Conservation (phyloP, 257 asterid genomes). For the Sherardia arvensis region DNA sequence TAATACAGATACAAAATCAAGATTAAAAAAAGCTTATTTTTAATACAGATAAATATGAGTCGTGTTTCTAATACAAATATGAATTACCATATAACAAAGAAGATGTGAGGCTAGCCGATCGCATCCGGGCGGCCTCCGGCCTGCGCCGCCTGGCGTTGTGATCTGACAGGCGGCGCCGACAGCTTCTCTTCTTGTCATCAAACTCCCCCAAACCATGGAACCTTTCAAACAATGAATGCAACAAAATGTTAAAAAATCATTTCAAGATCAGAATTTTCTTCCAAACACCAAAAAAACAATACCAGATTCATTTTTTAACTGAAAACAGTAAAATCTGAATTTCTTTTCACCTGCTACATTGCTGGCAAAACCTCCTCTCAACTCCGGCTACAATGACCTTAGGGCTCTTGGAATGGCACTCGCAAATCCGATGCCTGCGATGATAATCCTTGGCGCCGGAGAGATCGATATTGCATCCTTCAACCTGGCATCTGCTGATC, state of each 20-base stretch:
- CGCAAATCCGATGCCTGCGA: constrained; percentile 58
- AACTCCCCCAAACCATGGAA: constrained; percentile 66
- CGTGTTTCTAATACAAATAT: not conserved
- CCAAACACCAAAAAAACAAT: not conserved
- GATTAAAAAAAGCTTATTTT: not conserved
- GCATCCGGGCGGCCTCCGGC: constrained; percentile 42
- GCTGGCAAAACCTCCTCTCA: constrained; percentile 73
- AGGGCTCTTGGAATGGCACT: constrained; percentile 58
- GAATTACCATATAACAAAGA: constrained; percentile 35
- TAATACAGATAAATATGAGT: not conserved
- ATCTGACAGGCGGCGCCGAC: constrained; percentile 64
- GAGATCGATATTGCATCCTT: constrained; percentile 64
- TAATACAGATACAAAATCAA: not conserved
- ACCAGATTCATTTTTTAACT: not conserved
- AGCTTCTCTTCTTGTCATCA: constrained; percentile 73
- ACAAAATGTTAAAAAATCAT: not conserved
- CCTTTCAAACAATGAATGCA: constrained; percentile 25
- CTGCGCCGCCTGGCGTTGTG: constrained; percentile 80
- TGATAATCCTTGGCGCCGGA: constrained; percentile 57
- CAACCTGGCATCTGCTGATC: constrained; percentile 66
- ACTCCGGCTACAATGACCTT: constrained; percentile 49
- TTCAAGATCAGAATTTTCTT: not conserved
- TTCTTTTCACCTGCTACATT: constrained; percentile 60
- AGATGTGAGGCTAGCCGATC: constrained; percentile 29
- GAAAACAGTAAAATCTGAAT: no score